Evolutionary conservation across 345 rosid genomes (phyloP), one percentile per base, ranked within the genome.

Genomic region (Aethionema arabicum): DNA sequence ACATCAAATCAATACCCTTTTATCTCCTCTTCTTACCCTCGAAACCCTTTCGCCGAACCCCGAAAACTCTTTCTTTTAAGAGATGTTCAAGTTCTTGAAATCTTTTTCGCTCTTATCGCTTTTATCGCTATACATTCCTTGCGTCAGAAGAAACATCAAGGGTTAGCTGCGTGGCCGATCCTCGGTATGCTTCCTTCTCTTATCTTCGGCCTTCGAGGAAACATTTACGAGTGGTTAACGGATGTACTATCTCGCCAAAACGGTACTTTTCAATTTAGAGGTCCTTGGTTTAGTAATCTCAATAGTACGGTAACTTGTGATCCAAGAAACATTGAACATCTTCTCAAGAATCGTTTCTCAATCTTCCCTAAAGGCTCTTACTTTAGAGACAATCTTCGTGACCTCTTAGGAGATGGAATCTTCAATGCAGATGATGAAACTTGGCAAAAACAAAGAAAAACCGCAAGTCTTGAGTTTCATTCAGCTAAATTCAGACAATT

Each of bases 131-230:
- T 73, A 63, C 73, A 84, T 61, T 75, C 91, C 27, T 49, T 90
- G 66, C 79, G 95, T 67, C 88, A 90, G 74, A 78, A 71, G 67
- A 80, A 79, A 53, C 82, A 54, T 33, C 45, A 79, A 2, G 97
- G 99, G 2, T 61, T 85, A 3, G 85, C 97, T 0, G 62, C 80
- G 3, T 92, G 98, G 98, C 98, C 99, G 0, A 40, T 85, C 35
- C 78, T 93, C 0, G 99, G 99, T 6, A 93, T 93, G 99, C 70
- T 87, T n/a, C 99, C 97, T 0, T 87, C 99, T 29, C 32, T 93
- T 61, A 39, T 82, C 46, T 45, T 32, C 0, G 91, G 77, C 0
- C 54, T 87, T 27, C 76, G 60, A 11, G 35, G 65, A 21, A 73
- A 87, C 83, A 29, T 80, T 44, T 93, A 90, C 67, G 96, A 93